These are phyloP conservation scores for Helicostylum pulchrum DNA, from an alignment of 192 early-diverging fungal species.

Conservation along the genomic window DNA sequence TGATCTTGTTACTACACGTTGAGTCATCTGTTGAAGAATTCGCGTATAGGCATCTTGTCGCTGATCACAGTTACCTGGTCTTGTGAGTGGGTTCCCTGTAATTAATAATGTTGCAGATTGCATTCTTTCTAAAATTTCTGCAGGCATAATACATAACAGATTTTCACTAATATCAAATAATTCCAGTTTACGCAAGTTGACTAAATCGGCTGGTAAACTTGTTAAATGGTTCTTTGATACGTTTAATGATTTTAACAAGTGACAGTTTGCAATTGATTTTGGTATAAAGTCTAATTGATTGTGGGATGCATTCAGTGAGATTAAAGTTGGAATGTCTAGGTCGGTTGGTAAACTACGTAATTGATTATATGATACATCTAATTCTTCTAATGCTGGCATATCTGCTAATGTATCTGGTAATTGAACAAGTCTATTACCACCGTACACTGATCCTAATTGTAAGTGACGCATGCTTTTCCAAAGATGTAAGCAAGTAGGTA, in stretches of 20 bases:
- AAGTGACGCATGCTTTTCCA: constrained; percentile 43
- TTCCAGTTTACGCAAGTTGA: constrained; percentile 24
- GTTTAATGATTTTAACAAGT: constrained; percentile 20
- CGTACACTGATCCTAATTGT: constrained; percentile 51
- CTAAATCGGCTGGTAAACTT: constrained; percentile 27
- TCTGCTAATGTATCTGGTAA: constrained; percentile 42
- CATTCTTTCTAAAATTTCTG: constrained; percentile 35
- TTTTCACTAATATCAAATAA: constrained; percentile 37
- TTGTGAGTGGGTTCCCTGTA: constrained; percentile 51
- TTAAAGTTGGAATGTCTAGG: constrained; percentile 21
- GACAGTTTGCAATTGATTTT: constrained; percentile 41
- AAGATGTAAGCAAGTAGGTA: constrained; percentile 33
- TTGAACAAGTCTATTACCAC: constrained; percentile 41
- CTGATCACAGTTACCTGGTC: constrained; percentile 33
- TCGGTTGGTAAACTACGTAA: constrained; percentile 37
- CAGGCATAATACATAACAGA: constrained; percentile 34
- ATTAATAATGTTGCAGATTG: constrained; percentile 44
- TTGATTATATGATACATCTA: constrained; percentile 52
- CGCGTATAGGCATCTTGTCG: constrained; percentile 18
- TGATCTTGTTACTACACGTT: constrained; percentile 20
- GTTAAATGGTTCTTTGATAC: constrained; percentile 39
- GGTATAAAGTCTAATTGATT: constrained; percentile 53
- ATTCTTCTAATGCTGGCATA: constrained; percentile 43
- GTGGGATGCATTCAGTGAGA: constrained; percentile 37
- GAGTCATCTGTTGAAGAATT: constrained; percentile 28